These are phyloP conservation scores for Erysimum pusillum DNA, from an alignment of 441 rosid genomes.

Conservation along the genomic window DNA sequence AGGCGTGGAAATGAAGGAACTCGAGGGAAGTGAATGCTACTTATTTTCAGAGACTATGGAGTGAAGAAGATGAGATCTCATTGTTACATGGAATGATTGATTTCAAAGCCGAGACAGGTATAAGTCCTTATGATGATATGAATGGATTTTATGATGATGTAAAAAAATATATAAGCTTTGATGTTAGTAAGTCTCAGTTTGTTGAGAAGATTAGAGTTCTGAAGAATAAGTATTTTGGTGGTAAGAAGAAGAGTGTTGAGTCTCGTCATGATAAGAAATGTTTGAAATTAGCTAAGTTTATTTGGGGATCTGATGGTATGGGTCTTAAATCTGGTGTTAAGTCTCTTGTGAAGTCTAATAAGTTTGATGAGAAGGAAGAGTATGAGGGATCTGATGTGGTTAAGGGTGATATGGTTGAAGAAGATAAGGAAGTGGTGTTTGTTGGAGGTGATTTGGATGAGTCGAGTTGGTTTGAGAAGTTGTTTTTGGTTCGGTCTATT, in stretches of 20 bases:
- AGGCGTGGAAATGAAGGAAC: neutral
- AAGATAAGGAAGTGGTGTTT: neutral
- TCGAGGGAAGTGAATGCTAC: neutral
- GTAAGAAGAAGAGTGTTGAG: neutral
- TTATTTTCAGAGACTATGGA: neutral
- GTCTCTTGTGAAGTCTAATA: constrained; percentile 18
- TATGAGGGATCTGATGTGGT: neutral
- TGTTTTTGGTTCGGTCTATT: neutral
- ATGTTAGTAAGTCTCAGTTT: neutral
- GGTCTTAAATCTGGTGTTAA: constrained; percentile 12
- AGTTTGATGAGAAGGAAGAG: neutral
- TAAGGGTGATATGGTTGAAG: neutral
- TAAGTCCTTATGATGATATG: neutral
- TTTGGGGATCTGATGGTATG: constrained; percentile 50
- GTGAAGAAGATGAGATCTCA: neutral
- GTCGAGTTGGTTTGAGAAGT: neutral
- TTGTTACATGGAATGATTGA: constrained; percentile 8
- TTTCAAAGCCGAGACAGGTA: neutral
- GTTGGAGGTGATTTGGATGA: neutral
- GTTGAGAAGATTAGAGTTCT: neutral
- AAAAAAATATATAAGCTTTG: neutral
- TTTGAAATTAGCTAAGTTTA: constrained; percentile 42
- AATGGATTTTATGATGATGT: neutral
- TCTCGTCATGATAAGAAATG: constrained; percentile 45
- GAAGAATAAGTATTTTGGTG: neutral